Conservation (phyloP, 2,329 filamentous ascomycete genomes). For the Alternaria viburni region DNA sequence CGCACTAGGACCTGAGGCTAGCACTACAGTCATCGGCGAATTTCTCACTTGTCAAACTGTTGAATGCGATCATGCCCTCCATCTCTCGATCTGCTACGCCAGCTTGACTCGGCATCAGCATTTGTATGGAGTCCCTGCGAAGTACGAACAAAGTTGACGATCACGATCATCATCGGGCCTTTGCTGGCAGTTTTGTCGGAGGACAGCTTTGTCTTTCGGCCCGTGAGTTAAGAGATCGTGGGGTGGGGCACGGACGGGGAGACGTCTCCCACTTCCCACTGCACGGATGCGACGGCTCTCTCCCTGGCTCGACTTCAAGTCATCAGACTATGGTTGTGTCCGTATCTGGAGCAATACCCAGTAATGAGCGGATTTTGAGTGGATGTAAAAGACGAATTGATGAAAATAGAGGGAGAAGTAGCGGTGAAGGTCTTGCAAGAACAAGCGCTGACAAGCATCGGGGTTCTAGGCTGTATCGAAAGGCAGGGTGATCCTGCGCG, state of each 20-base stretch:
- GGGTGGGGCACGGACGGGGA: constrained; percentile 14
- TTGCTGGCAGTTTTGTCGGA: constrained; percentile 15
- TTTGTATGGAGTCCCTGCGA: constrained; percentile 6
- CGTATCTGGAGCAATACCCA: not conserved
- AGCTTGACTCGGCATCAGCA: not conserved
- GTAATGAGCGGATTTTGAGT: not conserved
- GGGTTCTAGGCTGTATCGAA: not conserved
- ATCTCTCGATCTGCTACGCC: not conserved
- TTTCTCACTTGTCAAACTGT: not conserved
- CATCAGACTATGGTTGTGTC: constrained; percentile 2
- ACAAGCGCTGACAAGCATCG: not conserved
- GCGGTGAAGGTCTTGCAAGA: constrained; percentile 13
- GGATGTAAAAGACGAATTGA: not conserved
- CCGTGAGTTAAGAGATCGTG: constrained; percentile 13
- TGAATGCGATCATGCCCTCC: not conserved
- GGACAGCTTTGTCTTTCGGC: constrained; percentile 11
- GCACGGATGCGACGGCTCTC: constrained; percentile 21
- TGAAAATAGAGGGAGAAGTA: constrained; percentile 1
- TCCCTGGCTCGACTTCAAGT: constrained; percentile 9
- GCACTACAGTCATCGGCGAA: not conserved
- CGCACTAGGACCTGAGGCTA: not conserved
- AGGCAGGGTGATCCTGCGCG: constrained; percentile 1
- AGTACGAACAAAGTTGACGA: constrained; percentile 25
- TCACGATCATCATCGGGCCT: constrained; percentile 16
- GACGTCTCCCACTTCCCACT: not conserved